Evolutionary conservation across 2,329 filamentous ascomycete species (phyloP).

Genomic region (Zymoseptoria crescenta): DNA sequence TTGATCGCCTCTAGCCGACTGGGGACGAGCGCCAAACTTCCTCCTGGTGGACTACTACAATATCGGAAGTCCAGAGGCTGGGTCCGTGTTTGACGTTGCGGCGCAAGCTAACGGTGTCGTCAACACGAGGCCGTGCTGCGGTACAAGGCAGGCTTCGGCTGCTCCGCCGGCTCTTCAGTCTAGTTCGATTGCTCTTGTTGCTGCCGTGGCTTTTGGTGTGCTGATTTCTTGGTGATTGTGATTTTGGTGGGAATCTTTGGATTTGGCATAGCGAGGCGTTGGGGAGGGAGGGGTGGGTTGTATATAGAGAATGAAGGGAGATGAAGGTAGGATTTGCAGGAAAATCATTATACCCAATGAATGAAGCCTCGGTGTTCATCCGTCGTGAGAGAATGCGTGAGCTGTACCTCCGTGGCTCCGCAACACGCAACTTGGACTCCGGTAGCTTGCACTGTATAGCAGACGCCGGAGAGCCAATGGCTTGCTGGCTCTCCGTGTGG

Average conservation of each 20-base stretch:
- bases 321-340: too few species aligned
- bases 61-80: conserved; percentile 51
- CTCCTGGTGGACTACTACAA: conserved; percentile 85
- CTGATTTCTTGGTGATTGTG: background rate
- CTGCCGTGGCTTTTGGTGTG: conserved; percentile 6
- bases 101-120: conserved; percentile 65
- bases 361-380: too few species aligned
- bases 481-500: too few species aligned
- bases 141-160: conserved; percentile 21
- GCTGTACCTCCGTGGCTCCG: too few species aligned
- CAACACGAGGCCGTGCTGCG: conserved; percentile 55
- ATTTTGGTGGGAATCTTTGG: background rate
- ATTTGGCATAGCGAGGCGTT: background rate
- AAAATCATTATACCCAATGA: too few species aligned
- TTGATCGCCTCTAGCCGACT: conserved; percentile 37
- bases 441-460: too few species aligned
- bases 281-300: background rate
- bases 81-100: conserved; percentile 70
- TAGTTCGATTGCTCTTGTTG: conserved; percentile 8
- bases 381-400: too few species aligned
- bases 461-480: too few species aligned
- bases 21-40: conserved; percentile 66
- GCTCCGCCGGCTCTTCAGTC: conserved; percentile 1
- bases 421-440: too few species aligned
- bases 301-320: background rate